A percentile compares a stretch with the other conserved stretches of the same genome.
phyloP scores from a whole-genome alignment of 768 basidiomycete species.

The Hortiboletus campestris region DNA sequence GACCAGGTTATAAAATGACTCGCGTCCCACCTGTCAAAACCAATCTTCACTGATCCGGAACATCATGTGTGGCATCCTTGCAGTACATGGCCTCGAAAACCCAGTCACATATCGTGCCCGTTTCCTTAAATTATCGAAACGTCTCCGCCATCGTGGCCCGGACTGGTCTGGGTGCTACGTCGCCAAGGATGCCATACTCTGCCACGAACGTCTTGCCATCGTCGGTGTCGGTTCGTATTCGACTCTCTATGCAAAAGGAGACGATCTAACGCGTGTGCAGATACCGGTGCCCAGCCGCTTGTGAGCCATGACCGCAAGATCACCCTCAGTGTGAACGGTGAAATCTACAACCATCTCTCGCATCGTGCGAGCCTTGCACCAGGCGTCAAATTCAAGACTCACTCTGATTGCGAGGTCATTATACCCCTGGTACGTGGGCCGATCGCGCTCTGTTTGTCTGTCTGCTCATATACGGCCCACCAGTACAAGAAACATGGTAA shows the following conservation, averaged over 20 bases:
- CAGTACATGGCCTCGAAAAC: conserved; percentile 76
- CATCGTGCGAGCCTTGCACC: conserved; percentile 67
- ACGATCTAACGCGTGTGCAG: conserved; percentile 39
- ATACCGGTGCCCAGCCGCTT: conserved; percentile 95
- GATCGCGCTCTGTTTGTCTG: background rate
- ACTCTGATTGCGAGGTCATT: conserved; percentile 98
- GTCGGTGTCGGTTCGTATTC: conserved; percentile 86
- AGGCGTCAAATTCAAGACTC: conserved; percentile 85
- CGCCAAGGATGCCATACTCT: conserved; percentile 76
- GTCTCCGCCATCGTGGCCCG: conserved; percentile 90
- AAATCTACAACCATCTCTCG: conserved; percentile 95
- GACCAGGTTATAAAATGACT: too few species aligned
- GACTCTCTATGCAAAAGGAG: background rate
- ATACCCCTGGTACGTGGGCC: conserved; percentile 71
- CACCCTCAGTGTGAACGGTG: conserved; percentile 93
- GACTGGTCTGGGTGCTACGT: conserved; percentile 98
- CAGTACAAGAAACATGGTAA: conserved; percentile 86
- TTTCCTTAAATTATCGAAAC: conserved; percentile 84
- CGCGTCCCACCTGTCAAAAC: background rate
- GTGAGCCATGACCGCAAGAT: conserved; percentile 80
- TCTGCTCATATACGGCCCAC: background rate
- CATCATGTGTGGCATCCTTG: conserved; percentile 91
- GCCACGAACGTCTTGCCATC: conserved; percentile 95
- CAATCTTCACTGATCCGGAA: background rate
- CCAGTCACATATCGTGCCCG: conserved; percentile 66